Evolutionary conservation across 2,329 filamentous ascomycete genomes (phyloP).

Genomic region (Ophiocordyceps sinensis): DNA sequence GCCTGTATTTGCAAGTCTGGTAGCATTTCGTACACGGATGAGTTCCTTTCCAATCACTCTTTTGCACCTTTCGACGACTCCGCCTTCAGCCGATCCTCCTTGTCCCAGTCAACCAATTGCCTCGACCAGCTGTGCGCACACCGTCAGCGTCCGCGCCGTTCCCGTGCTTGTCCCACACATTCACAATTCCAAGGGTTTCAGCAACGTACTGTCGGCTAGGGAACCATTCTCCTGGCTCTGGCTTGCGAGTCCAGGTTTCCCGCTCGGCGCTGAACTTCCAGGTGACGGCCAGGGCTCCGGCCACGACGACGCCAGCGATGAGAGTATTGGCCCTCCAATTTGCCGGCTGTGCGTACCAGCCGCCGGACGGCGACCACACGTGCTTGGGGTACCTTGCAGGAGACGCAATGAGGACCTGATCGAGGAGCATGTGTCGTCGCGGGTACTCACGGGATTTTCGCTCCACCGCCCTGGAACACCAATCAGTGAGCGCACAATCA

Average conservation of each 20-base stretch:
- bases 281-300: slow-evolving; percentile 51
- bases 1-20: no score
- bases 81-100: slow-evolving; percentile 23
- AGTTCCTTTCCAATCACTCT: slow-evolving; percentile 7
- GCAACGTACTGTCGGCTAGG: slow-evolving; percentile 65
- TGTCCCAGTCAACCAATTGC: slow-evolving; percentile 29
- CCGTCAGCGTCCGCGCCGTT: not conserved
- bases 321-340: slow-evolving; percentile 95
- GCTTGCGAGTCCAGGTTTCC: slow-evolving; percentile 61
- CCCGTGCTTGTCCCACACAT: not conserved
- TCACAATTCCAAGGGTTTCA: not conserved
- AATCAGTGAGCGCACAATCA: not conserved
- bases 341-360: slow-evolving; percentile 87
- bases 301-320: slow-evolving; percentile 52
- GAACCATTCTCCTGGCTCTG: slow-evolving; percentile 63
- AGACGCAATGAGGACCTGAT: not conserved
- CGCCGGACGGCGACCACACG: slow-evolving; percentile 96
- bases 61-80: slow-evolving; percentile 14
- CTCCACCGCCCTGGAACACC: slow-evolving; percentile 55
- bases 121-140: slow-evolving; percentile 25
- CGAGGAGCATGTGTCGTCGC: slow-evolving; percentile 2
- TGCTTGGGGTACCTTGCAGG: slow-evolving; percentile 77
- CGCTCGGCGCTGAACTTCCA: slow-evolving; percentile 62
- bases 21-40: slow-evolving; percentile 4
- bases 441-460: slow-evolving; percentile 38